phyloP scores from a whole-genome alignment of 2,329 filamentous ascomycete genomes.

The Parasarocladium wereldwijsianum region DNA sequence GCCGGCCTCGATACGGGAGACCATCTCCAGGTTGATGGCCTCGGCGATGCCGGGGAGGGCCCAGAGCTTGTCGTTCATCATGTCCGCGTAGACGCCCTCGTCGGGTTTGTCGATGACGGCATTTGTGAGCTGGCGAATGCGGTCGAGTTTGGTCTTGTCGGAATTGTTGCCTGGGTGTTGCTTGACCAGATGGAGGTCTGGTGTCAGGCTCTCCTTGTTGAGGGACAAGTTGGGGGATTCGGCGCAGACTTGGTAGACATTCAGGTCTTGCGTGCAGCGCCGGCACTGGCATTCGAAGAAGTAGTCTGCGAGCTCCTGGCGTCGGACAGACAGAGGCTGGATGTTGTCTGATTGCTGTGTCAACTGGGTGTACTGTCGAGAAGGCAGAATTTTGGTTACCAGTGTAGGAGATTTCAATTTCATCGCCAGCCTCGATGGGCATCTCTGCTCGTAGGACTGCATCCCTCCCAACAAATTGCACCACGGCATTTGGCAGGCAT shows the following conservation, averaged over 20 bases:
- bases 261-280: constrained; percentile 34
- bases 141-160: not conserved
- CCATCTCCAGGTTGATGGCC: constrained; percentile 2
- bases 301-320: constrained; percentile 29
- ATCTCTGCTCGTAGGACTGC: constrained; percentile 35
- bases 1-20: constrained; percentile 14
- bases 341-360: constrained; percentile 28
- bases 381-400: constrained; percentile 23
- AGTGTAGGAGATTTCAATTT: constrained; percentile 48
- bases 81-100: not conserved
- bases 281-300: constrained; percentile 36
- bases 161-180: constrained; percentile 12
- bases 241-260: constrained; percentile 37
- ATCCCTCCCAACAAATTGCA: constrained; percentile 37
- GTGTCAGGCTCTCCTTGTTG: constrained; percentile 29
- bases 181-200: constrained; percentile 19
- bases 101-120: not conserved
- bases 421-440: constrained; percentile 34
- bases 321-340: constrained; percentile 26
- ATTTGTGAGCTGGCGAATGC: constrained; percentile 1
- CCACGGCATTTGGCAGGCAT: constrained; percentile 43
- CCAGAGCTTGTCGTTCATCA: constrained; percentile 21
- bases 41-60: constrained; percentile 27
- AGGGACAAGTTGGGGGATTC: constrained; percentile 23
- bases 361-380: not conserved